Conservation (phyloP, 2,329 filamentous ascomycete species). For the Phyllosticta citriasiana region DNA sequence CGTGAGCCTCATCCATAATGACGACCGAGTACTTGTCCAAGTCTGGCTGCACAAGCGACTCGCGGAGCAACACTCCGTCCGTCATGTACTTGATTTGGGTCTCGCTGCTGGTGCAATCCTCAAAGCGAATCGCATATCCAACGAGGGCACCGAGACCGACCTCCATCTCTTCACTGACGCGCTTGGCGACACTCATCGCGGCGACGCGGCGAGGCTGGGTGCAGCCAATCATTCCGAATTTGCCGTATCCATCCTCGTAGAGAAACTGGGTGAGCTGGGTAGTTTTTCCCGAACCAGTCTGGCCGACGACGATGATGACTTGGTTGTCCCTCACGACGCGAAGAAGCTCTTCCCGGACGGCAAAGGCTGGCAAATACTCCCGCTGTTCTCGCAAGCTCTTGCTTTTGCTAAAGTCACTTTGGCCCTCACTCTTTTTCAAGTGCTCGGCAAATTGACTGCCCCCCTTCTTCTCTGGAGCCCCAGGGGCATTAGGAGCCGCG, state of each 20-base stretch:
- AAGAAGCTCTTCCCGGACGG: slow-evolving; percentile 84
- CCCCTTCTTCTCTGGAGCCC: slow-evolving; percentile 47
- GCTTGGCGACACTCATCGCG: slow-evolving; percentile 97
- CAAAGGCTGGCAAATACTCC: slow-evolving; percentile 90
- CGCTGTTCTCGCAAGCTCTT: slow-evolving; percentile 86
- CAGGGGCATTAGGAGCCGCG: slow-evolving; percentile 59
- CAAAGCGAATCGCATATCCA: slow-evolving; percentile 95
- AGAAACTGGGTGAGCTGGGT: slow-evolving; percentile 96
- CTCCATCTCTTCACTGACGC: slow-evolving; percentile 97
- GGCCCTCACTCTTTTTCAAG: slow-evolving; percentile 72
- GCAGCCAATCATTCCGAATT: slow-evolving; percentile 82
- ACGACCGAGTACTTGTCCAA: slow-evolving; percentile 95
- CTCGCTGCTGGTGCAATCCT: slow-evolving; percentile 93
- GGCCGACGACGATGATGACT: slow-evolving; percentile 90
- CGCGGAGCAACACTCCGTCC: slow-evolving; percentile 85
- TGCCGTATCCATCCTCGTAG: slow-evolving; percentile 88
- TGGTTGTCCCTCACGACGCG: slow-evolving; percentile 93
- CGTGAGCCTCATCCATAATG: slow-evolving; percentile 99
- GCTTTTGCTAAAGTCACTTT: slow-evolving; percentile 85
- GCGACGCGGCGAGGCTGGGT: slow-evolving; percentile 94
- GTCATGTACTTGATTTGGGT: slow-evolving; percentile 99
- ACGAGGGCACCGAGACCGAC: slow-evolving; percentile 79
- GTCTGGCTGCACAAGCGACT: slow-evolving; percentile 85
- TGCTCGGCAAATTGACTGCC: slow-evolving; percentile 79
- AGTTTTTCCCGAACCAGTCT: slow-evolving; percentile 95